phyloP scores from a whole-genome alignment of 345 rosid species.

The Firmiana major region DNA sequence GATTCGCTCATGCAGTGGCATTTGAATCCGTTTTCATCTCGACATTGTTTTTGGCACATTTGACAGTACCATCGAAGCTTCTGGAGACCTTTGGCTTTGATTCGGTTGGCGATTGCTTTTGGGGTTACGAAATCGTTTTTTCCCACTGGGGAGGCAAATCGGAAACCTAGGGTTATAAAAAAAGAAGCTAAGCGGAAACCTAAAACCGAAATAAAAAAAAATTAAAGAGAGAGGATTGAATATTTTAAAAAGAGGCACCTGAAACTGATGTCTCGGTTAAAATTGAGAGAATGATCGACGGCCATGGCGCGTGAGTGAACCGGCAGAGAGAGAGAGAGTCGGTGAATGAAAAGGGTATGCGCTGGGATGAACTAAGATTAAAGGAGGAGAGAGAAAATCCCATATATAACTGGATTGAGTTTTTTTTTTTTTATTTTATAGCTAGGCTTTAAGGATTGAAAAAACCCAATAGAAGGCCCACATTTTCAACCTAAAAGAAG shows the following conservation, averaged over 20 bases:
- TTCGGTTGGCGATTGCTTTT: conserved; percentile 84
- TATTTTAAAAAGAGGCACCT: background rate
- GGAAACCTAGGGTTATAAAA: background rate
- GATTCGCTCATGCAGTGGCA: conserved; percentile 98
- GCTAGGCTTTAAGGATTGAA: no score
- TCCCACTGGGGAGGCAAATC: conserved; percentile 42
- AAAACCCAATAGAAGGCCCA: no score
- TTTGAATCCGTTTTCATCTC: conserved; percentile 97
- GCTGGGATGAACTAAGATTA: no score
- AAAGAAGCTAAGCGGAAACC: background rate
- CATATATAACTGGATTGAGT: no score
- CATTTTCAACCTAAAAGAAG: no score
- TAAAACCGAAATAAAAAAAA: background rate
- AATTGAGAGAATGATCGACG: background rate
- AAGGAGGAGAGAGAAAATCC: background rate
- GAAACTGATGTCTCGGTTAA: no score
- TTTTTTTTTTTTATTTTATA: no score
- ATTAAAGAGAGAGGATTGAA: background rate
- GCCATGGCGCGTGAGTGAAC: background rate
- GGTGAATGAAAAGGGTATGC: background rate
- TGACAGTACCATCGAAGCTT: conserved; percentile 98
- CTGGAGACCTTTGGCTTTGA: conserved; percentile 93
- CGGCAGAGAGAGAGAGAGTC: background rate
- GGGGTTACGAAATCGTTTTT: conserved; percentile 93
- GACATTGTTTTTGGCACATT: conserved; percentile 97